These are phyloP conservation scores for Amniculicola lignicola DNA, from an alignment of 495 filamentous ascomycete genomes.

Conservation along the genomic window DNA sequence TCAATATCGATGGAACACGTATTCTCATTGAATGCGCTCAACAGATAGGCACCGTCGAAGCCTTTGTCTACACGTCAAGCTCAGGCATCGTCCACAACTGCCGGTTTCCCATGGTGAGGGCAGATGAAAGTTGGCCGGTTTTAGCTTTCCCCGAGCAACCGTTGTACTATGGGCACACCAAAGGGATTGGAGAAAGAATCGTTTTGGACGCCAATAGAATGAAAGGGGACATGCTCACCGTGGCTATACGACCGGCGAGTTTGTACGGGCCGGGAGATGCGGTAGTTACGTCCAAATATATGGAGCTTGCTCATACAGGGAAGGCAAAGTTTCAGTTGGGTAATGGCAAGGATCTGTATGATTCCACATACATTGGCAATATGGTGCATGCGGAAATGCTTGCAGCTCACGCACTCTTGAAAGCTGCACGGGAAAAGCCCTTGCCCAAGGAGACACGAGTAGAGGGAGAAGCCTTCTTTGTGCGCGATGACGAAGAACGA, in stretches of 20 bases:
- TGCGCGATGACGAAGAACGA: constrained; percentile 4
- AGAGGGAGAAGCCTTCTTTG: constrained; percentile 19
- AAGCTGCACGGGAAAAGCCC: background rate
- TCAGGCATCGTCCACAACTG: constrained; percentile 22
- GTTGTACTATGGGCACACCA: constrained; percentile 20
- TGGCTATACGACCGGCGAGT: background rate
- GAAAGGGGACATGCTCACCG: background rate
- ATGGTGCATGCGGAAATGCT: constrained; percentile 10
- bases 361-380: constrained; percentile 10
- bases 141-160: constrained; percentile 14
- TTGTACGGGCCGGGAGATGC: constrained; percentile 11
- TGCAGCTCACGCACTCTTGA: constrained; percentile 8
- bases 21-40: constrained; percentile 5
- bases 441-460: background rate
- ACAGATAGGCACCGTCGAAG: constrained; percentile 1
- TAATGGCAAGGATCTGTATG: constrained; percentile 1
- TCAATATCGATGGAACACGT: constrained; percentile 17
- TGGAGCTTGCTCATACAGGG: background rate
- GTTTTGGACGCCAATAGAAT: constrained; percentile 10
- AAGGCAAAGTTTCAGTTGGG: constrained; percentile 5
- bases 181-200: constrained; percentile 14
- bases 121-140: background rate
- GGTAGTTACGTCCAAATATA: background rate
- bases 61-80: constrained; percentile 24
- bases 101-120: background rate